A percentile compares a stretch with the other conserved stretches of the same genome.
These are phyloP conservation scores for Aspergillus puulaauensis DNA, from an alignment of 2,329 filamentous ascomycete species.

Conservation along the genomic window DNA sequence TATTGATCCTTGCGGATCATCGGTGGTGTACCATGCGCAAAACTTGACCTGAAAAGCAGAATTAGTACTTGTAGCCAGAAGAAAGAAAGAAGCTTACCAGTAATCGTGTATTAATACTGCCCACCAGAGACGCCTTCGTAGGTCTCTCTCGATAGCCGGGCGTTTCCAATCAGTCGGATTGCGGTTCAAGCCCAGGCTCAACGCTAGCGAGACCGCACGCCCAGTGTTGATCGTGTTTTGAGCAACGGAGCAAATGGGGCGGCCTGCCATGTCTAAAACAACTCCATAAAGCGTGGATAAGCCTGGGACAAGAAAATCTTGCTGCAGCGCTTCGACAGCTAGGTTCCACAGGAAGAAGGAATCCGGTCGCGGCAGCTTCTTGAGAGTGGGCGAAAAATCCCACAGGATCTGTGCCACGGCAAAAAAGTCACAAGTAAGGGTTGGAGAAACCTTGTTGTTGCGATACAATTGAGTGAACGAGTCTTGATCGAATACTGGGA, in stretches of 20 bases:
- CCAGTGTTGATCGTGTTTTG: conserved; percentile 38
- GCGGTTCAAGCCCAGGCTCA: too few relatives aligned
- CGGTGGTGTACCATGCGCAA: conserved; percentile 53
- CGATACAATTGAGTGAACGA: conserved; percentile 42
- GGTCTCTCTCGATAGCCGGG: too few relatives aligned
- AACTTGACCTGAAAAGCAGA: conserved; percentile 44
- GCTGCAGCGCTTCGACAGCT: conserved; percentile 53
- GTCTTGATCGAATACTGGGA: conserved; percentile 52
- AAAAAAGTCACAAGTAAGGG: conserved; percentile 51
- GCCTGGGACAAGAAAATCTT: conserved; percentile 52
- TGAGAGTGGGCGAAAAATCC: conserved; percentile 26
- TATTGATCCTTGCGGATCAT: conserved; percentile 45
- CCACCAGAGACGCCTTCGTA: too few relatives aligned
- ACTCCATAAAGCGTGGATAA: conserved; percentile 53
- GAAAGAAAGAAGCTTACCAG: conserved; percentile 36
- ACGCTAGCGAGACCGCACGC: too few relatives aligned
- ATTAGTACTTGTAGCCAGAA: neutral
- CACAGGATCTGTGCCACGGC: conserved; percentile 53
- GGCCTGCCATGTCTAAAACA: conserved; percentile 53
- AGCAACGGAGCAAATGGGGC: conserved; percentile 53
- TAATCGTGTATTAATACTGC: conserved; percentile 41
- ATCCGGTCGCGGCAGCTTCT: conserved; percentile 41
- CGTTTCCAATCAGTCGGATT: too few relatives aligned
- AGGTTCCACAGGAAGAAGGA: conserved; percentile 57
- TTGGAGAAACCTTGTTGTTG: conserved; percentile 47